Conservation (phyloP, 805 yeast genomes). For the Saccharomycopsis fodiens region DNA sequence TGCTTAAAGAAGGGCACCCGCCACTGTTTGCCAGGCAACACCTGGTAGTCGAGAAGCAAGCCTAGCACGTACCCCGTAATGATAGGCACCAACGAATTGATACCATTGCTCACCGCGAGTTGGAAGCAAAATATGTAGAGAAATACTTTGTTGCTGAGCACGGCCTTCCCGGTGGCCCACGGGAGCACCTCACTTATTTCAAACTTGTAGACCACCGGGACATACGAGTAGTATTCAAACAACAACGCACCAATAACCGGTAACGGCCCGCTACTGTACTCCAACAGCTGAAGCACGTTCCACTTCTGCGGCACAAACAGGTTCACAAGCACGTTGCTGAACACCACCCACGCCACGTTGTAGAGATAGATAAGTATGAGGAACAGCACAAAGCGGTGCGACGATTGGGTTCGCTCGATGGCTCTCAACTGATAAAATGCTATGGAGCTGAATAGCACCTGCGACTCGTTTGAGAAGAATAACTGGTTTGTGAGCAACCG, state of each 20-base stretch:
- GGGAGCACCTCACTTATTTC: conserved; percentile 23
- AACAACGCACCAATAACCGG: conserved; percentile 28
- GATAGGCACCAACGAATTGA: conserved; percentile 25
- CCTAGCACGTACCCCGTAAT: conserved; percentile 29
- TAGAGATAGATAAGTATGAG: conserved; percentile 11
- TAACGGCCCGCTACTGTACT: conserved; percentile 25
- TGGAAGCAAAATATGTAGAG: conserved; percentile 27
- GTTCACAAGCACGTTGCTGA: conserved; percentile 7
- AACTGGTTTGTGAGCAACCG: conserved; percentile 14
- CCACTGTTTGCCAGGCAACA: conserved; percentile 31
- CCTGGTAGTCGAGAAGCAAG: conserved; percentile 25
- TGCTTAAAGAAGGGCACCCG: conserved; percentile 24
- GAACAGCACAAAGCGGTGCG: conserved; percentile 25
- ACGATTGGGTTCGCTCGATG: conserved; percentile 30
- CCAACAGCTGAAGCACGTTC: conserved; percentile 14
- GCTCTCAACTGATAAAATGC: conserved; percentile 29
- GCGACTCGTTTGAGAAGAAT: conserved; percentile 21
- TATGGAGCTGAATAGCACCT: conserved; percentile 28
- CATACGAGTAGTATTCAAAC: conserved; percentile 26
- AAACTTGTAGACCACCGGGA: conserved; percentile 32
- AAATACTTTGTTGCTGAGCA: conserved; percentile 27
- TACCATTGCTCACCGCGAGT: conserved; percentile 24
- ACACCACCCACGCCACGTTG: conserved; percentile 3
- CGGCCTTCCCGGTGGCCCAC: conserved; percentile 9
- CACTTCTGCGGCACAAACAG: conserved; percentile 8